These are phyloP conservation scores for Graphilbum ipis-grandicollis DNA, from an alignment of 2,329 filamentous ascomycete species.

Conservation along the genomic window DNA sequence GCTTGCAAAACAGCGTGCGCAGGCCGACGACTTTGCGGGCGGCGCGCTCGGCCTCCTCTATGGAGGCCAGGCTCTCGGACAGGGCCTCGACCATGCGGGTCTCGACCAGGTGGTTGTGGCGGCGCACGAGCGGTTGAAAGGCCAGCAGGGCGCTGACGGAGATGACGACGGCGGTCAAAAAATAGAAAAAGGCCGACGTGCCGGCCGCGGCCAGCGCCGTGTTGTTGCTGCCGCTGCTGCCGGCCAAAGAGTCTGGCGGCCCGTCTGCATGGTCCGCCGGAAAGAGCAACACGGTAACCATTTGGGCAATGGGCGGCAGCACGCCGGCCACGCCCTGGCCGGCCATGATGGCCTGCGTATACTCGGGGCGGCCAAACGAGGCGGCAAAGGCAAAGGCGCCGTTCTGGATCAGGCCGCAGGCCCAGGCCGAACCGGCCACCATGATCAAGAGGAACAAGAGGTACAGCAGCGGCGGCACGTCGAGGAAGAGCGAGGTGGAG, in stretches of 20 bases:
- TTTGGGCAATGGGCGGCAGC: conserved; percentile 72
- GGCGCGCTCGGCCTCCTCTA: conserved; percentile 34
- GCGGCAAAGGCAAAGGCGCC: conserved; percentile 84
- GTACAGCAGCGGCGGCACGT: conserved; percentile 46
- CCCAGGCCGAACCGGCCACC: conserved; percentile 63
- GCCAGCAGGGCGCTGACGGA: conserved; percentile 53
- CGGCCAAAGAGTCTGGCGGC: neutral
- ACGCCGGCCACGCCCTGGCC: conserved; percentile 89
- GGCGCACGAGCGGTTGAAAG: conserved; percentile 55
- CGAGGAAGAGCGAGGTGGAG: conserved; percentile 55
- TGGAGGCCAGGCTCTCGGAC: conserved; percentile 29
- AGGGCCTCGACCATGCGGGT: conserved; percentile 28
- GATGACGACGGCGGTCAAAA: conserved; percentile 68
- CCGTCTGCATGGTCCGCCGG: conserved; percentile 21
- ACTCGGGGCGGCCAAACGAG: conserved; percentile 70
- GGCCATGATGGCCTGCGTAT: conserved; percentile 91
- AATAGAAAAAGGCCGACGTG: conserved; percentile 75
- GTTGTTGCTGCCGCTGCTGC: conserved; percentile 7
- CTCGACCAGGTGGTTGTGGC: conserved; percentile 36
- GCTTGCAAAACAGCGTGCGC: conserved; percentile 51
- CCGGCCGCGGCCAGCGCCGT: conserved; percentile 20
- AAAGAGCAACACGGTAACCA: conserved; percentile 60
- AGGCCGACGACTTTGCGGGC: conserved; percentile 36
- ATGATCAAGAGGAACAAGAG: conserved; percentile 68
- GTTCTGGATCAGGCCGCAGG: conserved; percentile 79